Percentiles rank a stretch among this genome's conserved stretches.
Evolutionary conservation across 768 basidiomycete genomes (phyloP).

Genomic region (Leccinum subtestaceum): DNA sequence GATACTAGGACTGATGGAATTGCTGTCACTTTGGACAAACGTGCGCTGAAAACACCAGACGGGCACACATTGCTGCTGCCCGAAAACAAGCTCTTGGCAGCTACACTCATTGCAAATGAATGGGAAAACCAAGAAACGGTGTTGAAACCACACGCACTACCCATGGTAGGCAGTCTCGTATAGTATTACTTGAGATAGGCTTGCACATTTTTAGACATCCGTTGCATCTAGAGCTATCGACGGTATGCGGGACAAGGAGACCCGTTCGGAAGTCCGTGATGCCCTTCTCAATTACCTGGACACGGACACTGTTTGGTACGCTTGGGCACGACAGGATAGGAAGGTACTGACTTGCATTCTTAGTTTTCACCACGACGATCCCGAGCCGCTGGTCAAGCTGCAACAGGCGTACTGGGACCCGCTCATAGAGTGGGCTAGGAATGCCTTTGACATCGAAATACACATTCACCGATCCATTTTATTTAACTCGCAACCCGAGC

Average conservation of each 20-base stretch:
- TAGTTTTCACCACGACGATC: slow-evolving; percentile 83
- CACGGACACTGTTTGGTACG: slow-evolving; percentile 90
- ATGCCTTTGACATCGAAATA: slow-evolving; percentile 66
- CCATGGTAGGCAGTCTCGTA: slow-evolving; percentile 58
- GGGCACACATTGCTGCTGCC: slow-evolving; percentile 79
- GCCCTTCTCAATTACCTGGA: slow-evolving; percentile 82
- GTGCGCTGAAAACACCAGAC: slow-evolving; percentile 82
- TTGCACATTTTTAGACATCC: slow-evolving; percentile 64
- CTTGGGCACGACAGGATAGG: slow-evolving; percentile 1
- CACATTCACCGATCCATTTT: slow-evolving; percentile 70
- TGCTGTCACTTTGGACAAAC: slow-evolving; percentile 74
- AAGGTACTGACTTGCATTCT: neutral
- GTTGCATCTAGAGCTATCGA: slow-evolving; percentile 89
- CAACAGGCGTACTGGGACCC: slow-evolving; percentile 89
- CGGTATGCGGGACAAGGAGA: slow-evolving; percentile 54
- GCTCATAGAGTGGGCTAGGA: slow-evolving; percentile 72
- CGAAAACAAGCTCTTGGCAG: slow-evolving; percentile 63
- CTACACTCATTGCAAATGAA: slow-evolving; percentile 87
- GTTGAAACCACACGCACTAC: slow-evolving; percentile 86
- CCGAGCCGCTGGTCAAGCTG: slow-evolving; percentile 68
- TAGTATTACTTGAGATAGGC: neutral
- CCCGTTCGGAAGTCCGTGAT: slow-evolving; percentile 59
- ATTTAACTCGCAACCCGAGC: slow-evolving; percentile 63
- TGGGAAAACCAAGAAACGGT: slow-evolving; percentile 92
- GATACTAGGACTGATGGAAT: slow-evolving; percentile 52